Percentiles rank a stretch among this genome's conserved stretches.
These are phyloP conservation scores for Candida railenensis DNA, from an alignment of 805 yeast genomes.

Conservation along the genomic window DNA sequence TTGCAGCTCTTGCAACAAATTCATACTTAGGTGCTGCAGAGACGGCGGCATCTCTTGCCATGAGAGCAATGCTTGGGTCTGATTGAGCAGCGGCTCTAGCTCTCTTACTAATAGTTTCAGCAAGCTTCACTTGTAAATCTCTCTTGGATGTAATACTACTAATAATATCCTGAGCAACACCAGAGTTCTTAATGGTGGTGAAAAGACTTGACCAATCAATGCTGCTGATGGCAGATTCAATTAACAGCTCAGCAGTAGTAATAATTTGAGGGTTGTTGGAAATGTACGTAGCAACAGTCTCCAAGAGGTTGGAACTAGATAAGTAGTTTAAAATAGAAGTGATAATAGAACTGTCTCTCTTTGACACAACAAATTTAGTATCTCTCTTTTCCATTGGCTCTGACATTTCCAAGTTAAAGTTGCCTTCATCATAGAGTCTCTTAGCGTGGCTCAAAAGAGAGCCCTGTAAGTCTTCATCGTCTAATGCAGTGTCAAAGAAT, in stretches of 20 bases:
- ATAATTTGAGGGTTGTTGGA: conserved; percentile 20
- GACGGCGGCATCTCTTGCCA: conserved; percentile 2
- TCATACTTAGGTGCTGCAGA: conserved; percentile 6
- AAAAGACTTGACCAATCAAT: conserved; percentile 21
- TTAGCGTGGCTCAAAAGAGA: conserved; percentile 16
- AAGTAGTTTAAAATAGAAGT: conserved; percentile 18
- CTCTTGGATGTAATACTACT: conserved; percentile 8
- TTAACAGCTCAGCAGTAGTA: conserved; percentile 18
- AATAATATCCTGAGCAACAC: conserved; percentile 17
- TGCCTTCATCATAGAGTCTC: conserved; percentile 13
- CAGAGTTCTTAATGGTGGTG: conserved; percentile 25
- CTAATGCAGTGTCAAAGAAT: conserved; percentile 16
- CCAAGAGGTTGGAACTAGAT: conserved; percentile 20
- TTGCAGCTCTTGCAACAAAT: conserved; percentile 2
- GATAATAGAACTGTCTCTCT: conserved; percentile 13
- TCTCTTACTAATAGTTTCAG: conserved; percentile 11
- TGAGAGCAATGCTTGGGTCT: not conserved
- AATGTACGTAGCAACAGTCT: conserved; percentile 20
- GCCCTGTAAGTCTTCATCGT: conserved; percentile 14
- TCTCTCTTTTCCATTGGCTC: conserved; percentile 12
- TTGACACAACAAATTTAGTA: conserved; percentile 2
- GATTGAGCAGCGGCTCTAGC: conserved; percentile 11
- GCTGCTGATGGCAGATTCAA: conserved; percentile 19
- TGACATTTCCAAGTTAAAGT: conserved; percentile 6
- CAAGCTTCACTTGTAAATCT: conserved; percentile 13